These are phyloP conservation scores for Amanita polypyramis DNA, from an alignment of 768 basidiomycete genomes.

Conservation along the genomic window DNA sequence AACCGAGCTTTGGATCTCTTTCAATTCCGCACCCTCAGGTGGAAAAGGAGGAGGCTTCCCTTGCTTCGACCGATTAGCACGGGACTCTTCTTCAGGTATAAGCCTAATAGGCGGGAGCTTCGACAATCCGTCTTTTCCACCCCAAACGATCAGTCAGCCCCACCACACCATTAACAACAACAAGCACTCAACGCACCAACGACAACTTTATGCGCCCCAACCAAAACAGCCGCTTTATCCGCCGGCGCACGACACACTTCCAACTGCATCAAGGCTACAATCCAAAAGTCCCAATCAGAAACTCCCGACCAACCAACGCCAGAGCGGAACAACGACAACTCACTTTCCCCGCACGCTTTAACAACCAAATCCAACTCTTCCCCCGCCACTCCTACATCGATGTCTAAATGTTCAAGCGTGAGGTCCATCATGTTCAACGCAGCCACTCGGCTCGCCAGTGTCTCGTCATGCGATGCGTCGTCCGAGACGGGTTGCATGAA, in stretches of 20 bases:
- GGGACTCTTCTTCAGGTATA: constrained; percentile 46
- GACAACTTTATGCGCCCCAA: constrained; percentile 76
- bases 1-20: not conserved
- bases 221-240: constrained; percentile 73
- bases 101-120: constrained; percentile 64
- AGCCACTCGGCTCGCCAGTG: constrained; percentile 79
- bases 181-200: constrained; percentile 47
- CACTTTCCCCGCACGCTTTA: constrained; percentile 68
- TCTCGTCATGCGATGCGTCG: constrained; percentile 84
- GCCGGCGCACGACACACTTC: constrained; percentile 44
- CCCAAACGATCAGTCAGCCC: not conserved
- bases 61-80: constrained; percentile 15
- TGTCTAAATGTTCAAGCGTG: constrained; percentile 78
- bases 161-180: not conserved
- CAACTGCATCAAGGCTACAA: constrained; percentile 26
- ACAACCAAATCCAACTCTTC: constrained; percentile 53
- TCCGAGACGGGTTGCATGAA: constrained; percentile 60
- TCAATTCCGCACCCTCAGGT: not conserved
- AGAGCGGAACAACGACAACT: constrained; percentile 14
- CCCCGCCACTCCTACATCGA: constrained; percentile 55
- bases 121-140: constrained; percentile 57
- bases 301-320: no score
- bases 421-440: constrained; percentile 90
- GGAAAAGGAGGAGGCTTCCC: constrained; percentile 11
- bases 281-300: no score